Evolutionary conservation across 352 stramenopile genomes (phyloP).

Genomic region (Pythium plurisporium): DNA sequence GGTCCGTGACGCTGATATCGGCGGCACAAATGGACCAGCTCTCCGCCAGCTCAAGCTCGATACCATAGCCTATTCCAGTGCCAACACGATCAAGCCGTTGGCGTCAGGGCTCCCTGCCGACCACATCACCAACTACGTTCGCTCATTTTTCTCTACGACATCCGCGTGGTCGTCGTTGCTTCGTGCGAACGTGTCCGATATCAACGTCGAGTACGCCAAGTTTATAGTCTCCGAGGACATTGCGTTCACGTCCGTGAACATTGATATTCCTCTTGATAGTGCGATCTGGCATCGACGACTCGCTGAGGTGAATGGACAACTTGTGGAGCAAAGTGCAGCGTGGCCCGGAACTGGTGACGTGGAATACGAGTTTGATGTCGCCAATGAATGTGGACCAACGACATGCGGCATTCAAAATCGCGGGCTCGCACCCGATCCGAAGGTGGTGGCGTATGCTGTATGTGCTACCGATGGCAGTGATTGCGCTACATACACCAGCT

Average conservation of each 20-base stretch:
- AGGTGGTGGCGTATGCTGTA: slow-evolving; percentile 8
- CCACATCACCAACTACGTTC: neutral
- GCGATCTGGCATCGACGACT: slow-evolving; percentile 9
- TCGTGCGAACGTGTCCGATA: neutral
- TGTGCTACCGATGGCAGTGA: neutral
- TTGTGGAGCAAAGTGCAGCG: neutral
- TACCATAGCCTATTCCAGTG: neutral
- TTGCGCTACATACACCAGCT: neutral
- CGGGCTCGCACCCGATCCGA: neutral
- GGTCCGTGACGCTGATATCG: neutral
- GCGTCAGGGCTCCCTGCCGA: neutral
- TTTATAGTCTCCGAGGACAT: neutral
- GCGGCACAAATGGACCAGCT: neutral
- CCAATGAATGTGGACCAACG: slow-evolving; percentile 2
- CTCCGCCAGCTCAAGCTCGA: slow-evolving; percentile 8
- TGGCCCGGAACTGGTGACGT: slow-evolving; percentile 2
- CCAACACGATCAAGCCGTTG: neutral
- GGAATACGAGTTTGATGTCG: slow-evolving; percentile 12
- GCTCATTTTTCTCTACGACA: neutral
- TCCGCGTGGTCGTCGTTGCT: neutral
- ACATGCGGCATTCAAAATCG: slow-evolving; percentile 12
- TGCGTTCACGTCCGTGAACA: slow-evolving; percentile 2
- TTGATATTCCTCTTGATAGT: slow-evolving; percentile 6
- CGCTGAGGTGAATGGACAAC: neutral
- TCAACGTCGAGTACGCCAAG: slow-evolving; percentile 1